These are phyloP conservation scores for Hemileccinum rubropunctum DNA, from an alignment of 768 basidiomycete species.

Conservation along the genomic window DNA sequence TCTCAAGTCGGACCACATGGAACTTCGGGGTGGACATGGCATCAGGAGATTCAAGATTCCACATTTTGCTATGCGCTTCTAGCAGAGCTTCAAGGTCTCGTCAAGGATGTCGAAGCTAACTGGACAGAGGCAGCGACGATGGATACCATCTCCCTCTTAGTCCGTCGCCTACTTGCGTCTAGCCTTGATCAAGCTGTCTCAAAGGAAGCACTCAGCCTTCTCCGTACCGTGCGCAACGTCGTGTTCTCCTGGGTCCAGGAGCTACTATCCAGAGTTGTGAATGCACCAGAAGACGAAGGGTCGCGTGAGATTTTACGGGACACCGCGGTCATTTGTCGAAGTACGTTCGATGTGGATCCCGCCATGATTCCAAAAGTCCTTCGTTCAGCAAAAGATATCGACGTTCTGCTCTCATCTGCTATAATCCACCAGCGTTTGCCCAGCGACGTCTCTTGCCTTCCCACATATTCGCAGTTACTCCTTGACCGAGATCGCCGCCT, in stretches of 20 bases:
- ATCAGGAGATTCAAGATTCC: constrained; percentile 31
- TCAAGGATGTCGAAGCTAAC: constrained; percentile 35
- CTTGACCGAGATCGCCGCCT: constrained; percentile 33
- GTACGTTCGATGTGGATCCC: constrained; percentile 30
- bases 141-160: constrained; percentile 31
- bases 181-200: constrained; percentile 12
- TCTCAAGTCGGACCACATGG: no score
- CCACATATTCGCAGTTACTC: constrained; percentile 17
- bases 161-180: constrained; percentile 35
- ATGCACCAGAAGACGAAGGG: background rate
- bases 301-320: constrained; percentile 13
- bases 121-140: constrained; percentile 37
- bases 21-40: no score
- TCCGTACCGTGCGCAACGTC: constrained; percentile 29
- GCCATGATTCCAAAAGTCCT: constrained; percentile 9
- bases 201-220: constrained; percentile 18
- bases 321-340: constrained; percentile 17
- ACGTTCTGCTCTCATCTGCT: constrained; percentile 31
- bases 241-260: constrained; percentile 38
- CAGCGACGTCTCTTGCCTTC: background rate
- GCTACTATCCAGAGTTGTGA: constrained; percentile 21
- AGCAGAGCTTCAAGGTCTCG: constrained; percentile 30
- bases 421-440: constrained; percentile 33
- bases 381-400: constrained; percentile 22
- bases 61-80: constrained; percentile 36